Evolutionary conservation across 1,139 yeast species (phyloP).

Genomic region (Pichia sp.): DNA sequence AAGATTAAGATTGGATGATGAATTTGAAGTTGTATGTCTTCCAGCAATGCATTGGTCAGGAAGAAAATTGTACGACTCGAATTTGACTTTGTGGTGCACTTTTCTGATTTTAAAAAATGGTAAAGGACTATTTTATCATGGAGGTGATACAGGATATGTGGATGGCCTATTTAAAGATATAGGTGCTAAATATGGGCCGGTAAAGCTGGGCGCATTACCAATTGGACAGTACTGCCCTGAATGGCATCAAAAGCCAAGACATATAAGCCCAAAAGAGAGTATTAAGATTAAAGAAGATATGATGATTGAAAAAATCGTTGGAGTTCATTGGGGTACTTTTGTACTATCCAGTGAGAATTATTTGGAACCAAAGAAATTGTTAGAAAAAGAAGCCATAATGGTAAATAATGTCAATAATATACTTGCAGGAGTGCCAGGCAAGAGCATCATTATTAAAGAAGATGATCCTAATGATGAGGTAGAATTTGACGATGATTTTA

Average conservation of each 20-base stretch:
- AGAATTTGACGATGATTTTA: slow-evolving; percentile 9
- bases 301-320: slow-evolving; percentile 56
- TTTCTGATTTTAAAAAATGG: slow-evolving; percentile 60
- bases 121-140: slow-evolving; percentile 72
- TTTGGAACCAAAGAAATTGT: slow-evolving; percentile 62
- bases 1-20: slow-evolving; percentile 30
- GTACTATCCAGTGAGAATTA: slow-evolving; percentile 82
- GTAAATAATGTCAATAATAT: slow-evolving; percentile 29
- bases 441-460: slow-evolving; percentile 30
- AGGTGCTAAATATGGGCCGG: slow-evolving; percentile 54
- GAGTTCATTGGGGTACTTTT: slow-evolving; percentile 96
- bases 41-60: slow-evolving; percentile 99
- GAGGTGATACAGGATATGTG: slow-evolving; percentile 91
- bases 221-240: slow-evolving; percentile 94
- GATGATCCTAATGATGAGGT: slow-evolving; percentile 11
- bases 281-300: slow-evolving; percentile 58
- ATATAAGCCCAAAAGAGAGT: slow-evolving; percentile 76
- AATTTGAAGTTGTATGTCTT: slow-evolving; percentile 75
- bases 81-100: slow-evolving; percentile 82
- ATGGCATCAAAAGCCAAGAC: slow-evolving; percentile 91
- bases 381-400: slow-evolving; percentile 31
- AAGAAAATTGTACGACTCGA: slow-evolving; percentile 65
- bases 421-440: slow-evolving; percentile 46
- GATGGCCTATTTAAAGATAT: slow-evolving; percentile 60
- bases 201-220: slow-evolving; percentile 68